These are phyloP conservation scores for Coemansia sp. DNA, from an alignment of 192 early-diverging fungal species.

Conservation along the genomic window DNA sequence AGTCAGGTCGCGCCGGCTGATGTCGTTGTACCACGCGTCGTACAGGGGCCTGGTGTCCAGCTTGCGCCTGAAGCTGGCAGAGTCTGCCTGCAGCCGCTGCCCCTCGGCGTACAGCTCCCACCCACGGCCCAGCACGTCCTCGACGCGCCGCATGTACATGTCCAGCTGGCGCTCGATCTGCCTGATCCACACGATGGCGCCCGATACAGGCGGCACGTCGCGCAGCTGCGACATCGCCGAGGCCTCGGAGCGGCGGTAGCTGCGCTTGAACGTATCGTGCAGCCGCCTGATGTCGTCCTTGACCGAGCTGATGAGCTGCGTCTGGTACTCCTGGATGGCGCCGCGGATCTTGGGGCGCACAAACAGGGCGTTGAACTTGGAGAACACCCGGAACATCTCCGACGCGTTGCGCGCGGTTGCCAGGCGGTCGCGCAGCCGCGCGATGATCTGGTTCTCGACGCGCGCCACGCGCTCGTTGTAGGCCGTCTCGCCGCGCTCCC, in stretches of 20 bases:
- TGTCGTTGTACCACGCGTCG: slow-evolving; percentile 90
- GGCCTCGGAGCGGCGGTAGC: slow-evolving; percentile 89
- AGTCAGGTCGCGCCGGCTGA: slow-evolving; percentile 77
- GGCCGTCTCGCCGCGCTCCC: slow-evolving; percentile 85
- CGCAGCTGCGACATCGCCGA: slow-evolving; percentile 88
- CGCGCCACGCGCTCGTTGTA: slow-evolving; percentile 96
- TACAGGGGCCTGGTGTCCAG: slow-evolving; percentile 91
- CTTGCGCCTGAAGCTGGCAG: slow-evolving; percentile 90
- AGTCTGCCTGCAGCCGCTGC: slow-evolving; percentile 87
- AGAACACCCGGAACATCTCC: slow-evolving; percentile 99
- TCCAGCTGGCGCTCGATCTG: slow-evolving; percentile 98
- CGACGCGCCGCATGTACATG: slow-evolving; percentile 95
- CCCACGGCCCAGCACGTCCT: slow-evolving; percentile 95
- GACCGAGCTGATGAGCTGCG: slow-evolving; percentile 95
- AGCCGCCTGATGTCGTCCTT: slow-evolving; percentile 97
- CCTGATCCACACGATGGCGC: slow-evolving; percentile 94
- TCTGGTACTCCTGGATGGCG: slow-evolving; percentile 99
- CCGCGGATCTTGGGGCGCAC: slow-evolving; percentile 99
- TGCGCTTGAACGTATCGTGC: slow-evolving; percentile 95
- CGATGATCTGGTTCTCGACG: slow-evolving; percentile 98
- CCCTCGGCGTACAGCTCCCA: slow-evolving; percentile 99
- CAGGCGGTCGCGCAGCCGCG: slow-evolving; percentile 87
- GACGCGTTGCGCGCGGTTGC: slow-evolving; percentile 96
- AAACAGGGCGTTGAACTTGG: slow-evolving; percentile 99
- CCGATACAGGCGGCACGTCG: slow-evolving; percentile 91